These are phyloP conservation scores for Aspergillus uvarum DNA, from an alignment of 2,329 filamentous ascomycete species.

Conservation along the genomic window DNA sequence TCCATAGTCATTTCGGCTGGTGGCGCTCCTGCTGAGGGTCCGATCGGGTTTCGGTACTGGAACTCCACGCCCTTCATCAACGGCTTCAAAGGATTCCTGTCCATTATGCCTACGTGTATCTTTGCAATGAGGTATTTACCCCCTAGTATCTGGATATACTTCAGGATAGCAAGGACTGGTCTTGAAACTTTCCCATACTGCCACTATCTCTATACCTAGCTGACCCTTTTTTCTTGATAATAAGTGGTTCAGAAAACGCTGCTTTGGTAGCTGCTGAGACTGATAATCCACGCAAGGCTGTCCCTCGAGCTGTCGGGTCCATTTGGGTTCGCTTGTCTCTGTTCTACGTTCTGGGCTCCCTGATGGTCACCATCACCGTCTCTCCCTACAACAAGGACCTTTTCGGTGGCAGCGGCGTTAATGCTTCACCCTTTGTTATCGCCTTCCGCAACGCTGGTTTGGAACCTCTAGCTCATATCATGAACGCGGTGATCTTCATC, in stretches of 20 bases:
- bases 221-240: too few relatives aligned
- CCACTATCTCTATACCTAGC: too few relatives aligned
- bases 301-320: slow-evolving; percentile 47
- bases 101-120: slow-evolving; percentile 39
- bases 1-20: slow-evolving; percentile 45
- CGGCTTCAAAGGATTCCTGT: slow-evolving; percentile 46
- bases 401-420: slow-evolving; percentile 44
- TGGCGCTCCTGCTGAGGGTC: slow-evolving; percentile 38
- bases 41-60: slow-evolving; percentile 51
- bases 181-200: too few relatives aligned
- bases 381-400: slow-evolving; percentile 42
- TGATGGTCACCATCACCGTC: slow-evolving; percentile 49
- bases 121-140: slow-evolving; percentile 32
- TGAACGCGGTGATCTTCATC: slow-evolving; percentile 52
- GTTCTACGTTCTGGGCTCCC: slow-evolving; percentile 48
- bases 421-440: slow-evolving; percentile 47
- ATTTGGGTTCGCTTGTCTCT: slow-evolving; percentile 49
- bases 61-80: slow-evolving; percentile 44
- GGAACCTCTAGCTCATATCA: slow-evolving; percentile 45
- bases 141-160: too few relatives aligned
- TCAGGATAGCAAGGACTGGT: too few relatives aligned
- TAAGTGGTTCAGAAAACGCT: slow-evolving; percentile 43
- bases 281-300: slow-evolving; percentile 43
- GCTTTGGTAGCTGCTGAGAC: slow-evolving; percentile 49
- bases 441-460: slow-evolving; percentile 46